Conservation (phyloP, 208 protist genomes). For the Leishmania mexicana region DNA sequence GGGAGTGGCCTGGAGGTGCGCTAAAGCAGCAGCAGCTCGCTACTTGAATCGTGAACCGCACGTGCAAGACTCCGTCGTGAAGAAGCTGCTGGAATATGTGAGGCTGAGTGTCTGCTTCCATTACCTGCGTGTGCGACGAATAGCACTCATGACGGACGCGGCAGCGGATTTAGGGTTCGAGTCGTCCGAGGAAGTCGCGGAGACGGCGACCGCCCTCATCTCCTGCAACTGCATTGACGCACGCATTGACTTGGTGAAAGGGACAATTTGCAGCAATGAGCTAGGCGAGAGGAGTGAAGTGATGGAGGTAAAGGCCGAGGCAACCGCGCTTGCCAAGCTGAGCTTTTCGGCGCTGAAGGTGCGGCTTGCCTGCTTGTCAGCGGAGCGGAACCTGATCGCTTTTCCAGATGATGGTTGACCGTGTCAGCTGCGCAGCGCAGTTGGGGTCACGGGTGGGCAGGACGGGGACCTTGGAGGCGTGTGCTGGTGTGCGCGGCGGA, state of each 20-base stretch:
- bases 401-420: slow-evolving; percentile 9
- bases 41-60: slow-evolving; percentile 20
- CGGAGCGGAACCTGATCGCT: slow-evolving; percentile 29
- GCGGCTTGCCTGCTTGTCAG: slow-evolving; percentile 21
- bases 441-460: background rate
- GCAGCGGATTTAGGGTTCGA: slow-evolving; percentile 21
- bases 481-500: background rate
- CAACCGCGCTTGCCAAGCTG: slow-evolving; percentile 16
- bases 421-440: no score
- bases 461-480: background rate
- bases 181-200: slow-evolving; percentile 8
- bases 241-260: slow-evolving; percentile 22
- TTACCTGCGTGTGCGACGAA: slow-evolving; percentile 20
- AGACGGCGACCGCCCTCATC: slow-evolving; percentile 11
- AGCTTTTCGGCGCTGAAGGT: slow-evolving; percentile 19
- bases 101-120: slow-evolving; percentile 41
- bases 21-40: slow-evolving; percentile 26
- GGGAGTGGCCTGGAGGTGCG: slow-evolving; percentile 28
- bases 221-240: slow-evolving; percentile 17
- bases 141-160: slow-evolving; percentile 19
- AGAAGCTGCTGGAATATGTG: slow-evolving; percentile 33
- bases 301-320: background rate
- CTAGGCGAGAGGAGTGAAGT: background rate
- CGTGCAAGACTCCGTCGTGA: background rate
- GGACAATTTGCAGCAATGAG: slow-evolving; percentile 6